These are phyloP conservation scores for Apiospora malaysiana DNA, from an alignment of 2,329 filamentous ascomycete species.

Conservation along the genomic window DNA sequence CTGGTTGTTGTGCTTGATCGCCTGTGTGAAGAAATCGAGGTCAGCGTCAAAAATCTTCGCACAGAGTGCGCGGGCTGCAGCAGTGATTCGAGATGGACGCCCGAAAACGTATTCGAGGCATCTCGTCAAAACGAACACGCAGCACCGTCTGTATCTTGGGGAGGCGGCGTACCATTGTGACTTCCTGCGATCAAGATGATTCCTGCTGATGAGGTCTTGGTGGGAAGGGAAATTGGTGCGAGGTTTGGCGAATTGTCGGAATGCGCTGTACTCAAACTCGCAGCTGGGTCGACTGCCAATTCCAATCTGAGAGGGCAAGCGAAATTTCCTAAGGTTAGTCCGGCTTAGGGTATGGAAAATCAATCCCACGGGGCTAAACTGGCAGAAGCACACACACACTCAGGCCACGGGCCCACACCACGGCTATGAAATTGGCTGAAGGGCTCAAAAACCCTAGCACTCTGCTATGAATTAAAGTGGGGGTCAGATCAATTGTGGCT, in stretches of 20 bases:
- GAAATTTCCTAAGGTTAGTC: constrained; percentile 19
- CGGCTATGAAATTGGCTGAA: constrained; percentile 42
- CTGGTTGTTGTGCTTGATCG: constrained; percentile 99
- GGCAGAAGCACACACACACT: background rate
- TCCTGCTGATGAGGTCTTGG: constrained; percentile 16
- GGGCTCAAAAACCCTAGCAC: constrained; percentile 51
- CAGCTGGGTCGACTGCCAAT: constrained; percentile 17
- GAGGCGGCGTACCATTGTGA: constrained; percentile 46
- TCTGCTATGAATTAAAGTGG: background rate
- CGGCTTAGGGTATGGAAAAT: constrained; percentile 19
- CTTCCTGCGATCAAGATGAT: constrained; percentile 54
- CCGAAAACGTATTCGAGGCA: constrained; percentile 20
- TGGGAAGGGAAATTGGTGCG: constrained; percentile 18
- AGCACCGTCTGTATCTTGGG: background rate
- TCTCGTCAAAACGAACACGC: constrained; percentile 1
- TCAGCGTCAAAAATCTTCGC: background rate
- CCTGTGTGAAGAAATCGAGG: constrained; percentile 54
- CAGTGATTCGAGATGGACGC: constrained; percentile 20
- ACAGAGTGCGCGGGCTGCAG: background rate
- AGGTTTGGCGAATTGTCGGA: constrained; percentile 15
- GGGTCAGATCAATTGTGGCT: background rate
- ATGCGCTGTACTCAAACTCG: constrained; percentile 18
- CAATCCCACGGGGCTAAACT: constrained; percentile 19
- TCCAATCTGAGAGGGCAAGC: constrained; percentile 18
- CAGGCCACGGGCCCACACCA: background rate